Conservation (phyloP, 169 alveolate species). For the Eimeria praecox region DNA sequence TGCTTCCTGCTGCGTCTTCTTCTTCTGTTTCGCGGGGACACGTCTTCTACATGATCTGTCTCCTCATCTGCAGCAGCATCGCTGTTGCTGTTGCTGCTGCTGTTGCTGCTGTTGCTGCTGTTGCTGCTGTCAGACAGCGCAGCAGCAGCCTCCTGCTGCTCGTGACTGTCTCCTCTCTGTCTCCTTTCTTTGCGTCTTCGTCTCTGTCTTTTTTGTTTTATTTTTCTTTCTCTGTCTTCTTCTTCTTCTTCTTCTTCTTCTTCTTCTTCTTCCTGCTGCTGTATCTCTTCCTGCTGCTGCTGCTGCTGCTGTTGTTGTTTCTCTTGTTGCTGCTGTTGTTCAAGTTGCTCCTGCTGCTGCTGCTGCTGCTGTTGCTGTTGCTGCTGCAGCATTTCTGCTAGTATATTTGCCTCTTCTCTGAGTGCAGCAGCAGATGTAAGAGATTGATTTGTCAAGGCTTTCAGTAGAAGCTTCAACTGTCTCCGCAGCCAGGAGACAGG, state of each 20-base stretch:
- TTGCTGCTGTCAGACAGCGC: not conserved
- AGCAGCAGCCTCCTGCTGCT: not conserved
- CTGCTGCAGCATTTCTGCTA: slow-evolving; percentile 40
- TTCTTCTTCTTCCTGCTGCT: no score
- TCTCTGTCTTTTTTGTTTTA: not conserved
- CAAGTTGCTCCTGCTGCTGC: slow-evolving; percentile 23
- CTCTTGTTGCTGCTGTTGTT: not conserved
- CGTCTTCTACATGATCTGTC: not conserved
- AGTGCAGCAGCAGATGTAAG: slow-evolving; percentile 57
- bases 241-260: not conserved
- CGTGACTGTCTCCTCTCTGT: not conserved
- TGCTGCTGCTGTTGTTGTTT: slow-evolving; percentile 36
- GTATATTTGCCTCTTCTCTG: slow-evolving; percentile 32
- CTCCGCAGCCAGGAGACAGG: slow-evolving; percentile 68
- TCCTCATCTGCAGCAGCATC: slow-evolving; percentile 7
- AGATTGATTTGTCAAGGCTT: slow-evolving; percentile 22
- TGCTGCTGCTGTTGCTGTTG: slow-evolving; percentile 56
- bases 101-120: not conserved
- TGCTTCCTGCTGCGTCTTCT: not conserved
- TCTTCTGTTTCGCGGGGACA: not conserved
- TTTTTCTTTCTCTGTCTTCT: slow-evolving; percentile 13
- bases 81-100: slow-evolving; percentile 14
- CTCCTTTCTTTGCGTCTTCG: not conserved
- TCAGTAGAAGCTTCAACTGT: slow-evolving; percentile 53
- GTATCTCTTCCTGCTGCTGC: no score